Percentiles rank a stretch among this genome's conserved stretches.
phyloP scores from a whole-genome alignment of 2,329 filamentous ascomycete species.

The Trichoderma sp. region DNA sequence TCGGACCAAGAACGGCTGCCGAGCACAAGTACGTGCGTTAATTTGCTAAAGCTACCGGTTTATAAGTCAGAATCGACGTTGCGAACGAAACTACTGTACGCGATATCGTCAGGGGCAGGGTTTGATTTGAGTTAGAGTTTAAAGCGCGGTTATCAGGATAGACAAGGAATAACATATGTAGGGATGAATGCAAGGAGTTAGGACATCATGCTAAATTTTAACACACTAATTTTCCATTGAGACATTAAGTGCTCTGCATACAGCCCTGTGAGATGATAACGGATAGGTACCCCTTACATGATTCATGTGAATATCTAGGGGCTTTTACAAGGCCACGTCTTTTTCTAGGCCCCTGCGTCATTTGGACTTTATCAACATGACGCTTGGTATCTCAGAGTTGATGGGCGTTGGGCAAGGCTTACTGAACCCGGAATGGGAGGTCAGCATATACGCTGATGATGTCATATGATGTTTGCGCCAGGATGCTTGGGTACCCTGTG shows the following conservation, averaged over 20 bases:
- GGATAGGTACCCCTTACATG: not conserved
- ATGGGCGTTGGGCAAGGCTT: not conserved
- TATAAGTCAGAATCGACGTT: slow-evolving; percentile 70
- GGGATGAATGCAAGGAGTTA: not conserved
- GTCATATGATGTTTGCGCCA: slow-evolving; percentile 2
- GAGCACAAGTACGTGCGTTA: slow-evolving; percentile 95
- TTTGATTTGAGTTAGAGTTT: slow-evolving; percentile 73
- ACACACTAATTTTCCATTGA: not conserved
- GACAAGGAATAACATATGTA: not conserved
- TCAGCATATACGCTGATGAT: slow-evolving; percentile 10
- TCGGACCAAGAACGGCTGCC: slow-evolving; percentile 71
- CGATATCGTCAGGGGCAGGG: slow-evolving; percentile 84
- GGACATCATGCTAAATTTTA: not conserved
- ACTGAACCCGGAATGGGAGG: not conserved
- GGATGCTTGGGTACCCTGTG: not conserved
- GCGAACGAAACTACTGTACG: slow-evolving; percentile 83
- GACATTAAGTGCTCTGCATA: not conserved
- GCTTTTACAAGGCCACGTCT: not conserved
- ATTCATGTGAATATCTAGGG: not conserved
- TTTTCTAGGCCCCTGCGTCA: not conserved
- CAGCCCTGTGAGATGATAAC: not conserved
- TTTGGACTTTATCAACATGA: not conserved
- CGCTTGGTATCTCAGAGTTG: not conserved
- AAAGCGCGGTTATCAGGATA: slow-evolving; percentile 7
- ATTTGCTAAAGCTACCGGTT: slow-evolving; percentile 86